These are phyloP conservation scores for Hanseniaspora occidentalis DNA, from an alignment of 805 yeast genomes.

Conservation along the genomic window DNA sequence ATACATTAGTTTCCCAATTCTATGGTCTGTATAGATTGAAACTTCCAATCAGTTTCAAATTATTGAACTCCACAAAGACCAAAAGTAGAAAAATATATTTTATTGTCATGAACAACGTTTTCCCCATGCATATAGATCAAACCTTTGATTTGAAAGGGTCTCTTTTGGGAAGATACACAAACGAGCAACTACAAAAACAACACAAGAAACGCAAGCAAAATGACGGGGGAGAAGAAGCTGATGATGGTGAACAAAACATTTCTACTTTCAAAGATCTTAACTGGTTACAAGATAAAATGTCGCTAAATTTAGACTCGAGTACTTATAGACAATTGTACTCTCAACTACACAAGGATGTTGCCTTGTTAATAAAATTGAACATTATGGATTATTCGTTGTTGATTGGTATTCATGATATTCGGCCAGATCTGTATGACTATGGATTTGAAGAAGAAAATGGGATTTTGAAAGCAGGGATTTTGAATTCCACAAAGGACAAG, in stretches of 20 bases:
- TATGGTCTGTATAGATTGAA: conserved; percentile 91
- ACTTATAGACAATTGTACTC: conserved; percentile 46
- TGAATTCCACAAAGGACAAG: conserved; percentile 43
- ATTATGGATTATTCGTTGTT: conserved; percentile 94
- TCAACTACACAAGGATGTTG: conserved; percentile 69
- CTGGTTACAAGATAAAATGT: conserved; percentile 59
- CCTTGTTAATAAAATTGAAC: conserved; percentile 56
- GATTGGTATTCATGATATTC: conserved; percentile 68
- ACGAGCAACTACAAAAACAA: conserved; percentile 14
- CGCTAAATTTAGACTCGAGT: conserved; percentile 63
- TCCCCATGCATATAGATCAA: conserved; percentile 80
- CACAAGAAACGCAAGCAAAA: neutral
- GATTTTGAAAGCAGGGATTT: conserved; percentile 29
- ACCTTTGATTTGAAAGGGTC: conserved; percentile 93
- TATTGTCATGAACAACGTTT: conserved; percentile 90
- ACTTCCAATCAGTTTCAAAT: conserved; percentile 49
- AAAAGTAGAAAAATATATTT: conserved; percentile 71
- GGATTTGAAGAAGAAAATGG: conserved; percentile 37
- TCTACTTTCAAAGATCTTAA: conserved; percentile 62
- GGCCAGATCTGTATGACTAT: conserved; percentile 25
- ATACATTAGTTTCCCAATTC: conserved; percentile 86
- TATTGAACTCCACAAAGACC: conserved; percentile 13
- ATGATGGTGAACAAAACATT: conserved; percentile 30
- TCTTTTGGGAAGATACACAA: conserved; percentile 62
- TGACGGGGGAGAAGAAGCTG: conserved; percentile 10